Conservation (phyloP, 305 asterid genomes). For the Solanum aculeatissimum region DNA sequence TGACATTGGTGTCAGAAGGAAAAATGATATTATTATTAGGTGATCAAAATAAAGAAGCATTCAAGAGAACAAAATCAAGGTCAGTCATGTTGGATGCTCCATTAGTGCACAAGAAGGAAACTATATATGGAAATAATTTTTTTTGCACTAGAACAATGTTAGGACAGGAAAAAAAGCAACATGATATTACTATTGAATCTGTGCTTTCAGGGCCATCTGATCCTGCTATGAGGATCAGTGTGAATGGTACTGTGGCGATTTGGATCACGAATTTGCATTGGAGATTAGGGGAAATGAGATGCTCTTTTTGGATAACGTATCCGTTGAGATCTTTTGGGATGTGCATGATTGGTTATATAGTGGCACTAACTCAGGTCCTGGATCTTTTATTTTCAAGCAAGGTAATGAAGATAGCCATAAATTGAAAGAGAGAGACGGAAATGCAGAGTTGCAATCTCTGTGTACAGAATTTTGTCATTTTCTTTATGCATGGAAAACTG, state of each 20-base stretch:
- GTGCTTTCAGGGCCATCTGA: constrained; percentile 35
- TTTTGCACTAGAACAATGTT: constrained; percentile 55
- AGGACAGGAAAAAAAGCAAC: constrained; percentile 53
- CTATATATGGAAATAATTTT: constrained; percentile 56
- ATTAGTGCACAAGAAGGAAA: constrained; percentile 63
- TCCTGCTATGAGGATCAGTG: constrained; percentile 84
- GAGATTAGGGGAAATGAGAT: constrained; percentile 85
- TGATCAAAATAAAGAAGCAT: constrained; percentile 62
- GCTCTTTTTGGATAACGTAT: constrained; percentile 38
- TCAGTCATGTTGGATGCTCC: constrained; percentile 28
- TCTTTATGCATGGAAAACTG: constrained; percentile 70
- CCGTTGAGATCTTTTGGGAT: constrained; percentile 71
- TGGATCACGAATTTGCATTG: constrained; percentile 65
- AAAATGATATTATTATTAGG: constrained; percentile 56
- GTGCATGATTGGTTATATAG: constrained; percentile 78
- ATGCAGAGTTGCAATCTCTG: neutral
- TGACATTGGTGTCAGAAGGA: constrained; percentile 45
- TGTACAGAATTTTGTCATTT: constrained; percentile 51
- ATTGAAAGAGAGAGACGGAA: neutral
- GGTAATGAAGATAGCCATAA: constrained; percentile 12
- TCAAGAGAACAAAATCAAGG: constrained; percentile 40
- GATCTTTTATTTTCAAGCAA: constrained; percentile 53
- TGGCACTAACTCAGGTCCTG: constrained; percentile 29
- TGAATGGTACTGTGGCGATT: constrained; percentile 54
- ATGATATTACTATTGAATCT: constrained; percentile 55